A percentile compares a stretch with the other conserved stretches of the same genome.
These are phyloP conservation scores for Cercophora samala DNA, from an alignment of 495 filamentous ascomycete genomes.

Conservation along the genomic window DNA sequence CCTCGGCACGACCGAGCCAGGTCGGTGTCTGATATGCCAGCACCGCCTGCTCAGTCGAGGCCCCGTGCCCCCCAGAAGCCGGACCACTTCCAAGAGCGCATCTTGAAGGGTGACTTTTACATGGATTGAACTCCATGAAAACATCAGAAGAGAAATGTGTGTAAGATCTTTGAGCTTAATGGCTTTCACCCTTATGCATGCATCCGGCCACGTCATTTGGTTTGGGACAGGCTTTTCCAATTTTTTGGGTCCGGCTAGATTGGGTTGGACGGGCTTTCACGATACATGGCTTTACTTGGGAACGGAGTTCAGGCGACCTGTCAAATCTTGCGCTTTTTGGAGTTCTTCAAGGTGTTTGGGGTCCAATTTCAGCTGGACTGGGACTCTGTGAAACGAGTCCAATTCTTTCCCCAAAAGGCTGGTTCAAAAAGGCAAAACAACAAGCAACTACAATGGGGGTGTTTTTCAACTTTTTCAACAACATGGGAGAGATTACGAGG, in stretches of 20 bases:
- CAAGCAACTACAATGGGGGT: not conserved
- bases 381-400: not conserved
- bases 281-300: not conserved
- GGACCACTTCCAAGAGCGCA: constrained; percentile 92
- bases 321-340: not conserved
- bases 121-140: constrained; percentile 68
- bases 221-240: not conserved
- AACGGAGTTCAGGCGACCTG: not conserved
- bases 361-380: not conserved
- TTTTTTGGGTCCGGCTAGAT: not conserved
- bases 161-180: not conserved
- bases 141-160: not conserved
- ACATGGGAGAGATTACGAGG: not conserved
- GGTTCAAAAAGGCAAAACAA: not conserved
- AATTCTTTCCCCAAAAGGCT: not conserved
- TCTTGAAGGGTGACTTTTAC: constrained; percentile 94
- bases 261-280: not conserved
- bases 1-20: constrained; percentile 63
- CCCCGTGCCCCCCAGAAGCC: constrained; percentile 56
- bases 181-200: not conserved
- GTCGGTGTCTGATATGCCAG: constrained; percentile 68
- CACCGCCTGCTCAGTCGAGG: constrained; percentile 51
- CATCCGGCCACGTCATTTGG: not conserved
- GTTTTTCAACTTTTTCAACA: not conserved
- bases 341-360: not conserved